These are phyloP conservation scores for Bretziella fagacearum DNA, from an alignment of 2,329 filamentous ascomycete species.

Conservation along the genomic window DNA sequence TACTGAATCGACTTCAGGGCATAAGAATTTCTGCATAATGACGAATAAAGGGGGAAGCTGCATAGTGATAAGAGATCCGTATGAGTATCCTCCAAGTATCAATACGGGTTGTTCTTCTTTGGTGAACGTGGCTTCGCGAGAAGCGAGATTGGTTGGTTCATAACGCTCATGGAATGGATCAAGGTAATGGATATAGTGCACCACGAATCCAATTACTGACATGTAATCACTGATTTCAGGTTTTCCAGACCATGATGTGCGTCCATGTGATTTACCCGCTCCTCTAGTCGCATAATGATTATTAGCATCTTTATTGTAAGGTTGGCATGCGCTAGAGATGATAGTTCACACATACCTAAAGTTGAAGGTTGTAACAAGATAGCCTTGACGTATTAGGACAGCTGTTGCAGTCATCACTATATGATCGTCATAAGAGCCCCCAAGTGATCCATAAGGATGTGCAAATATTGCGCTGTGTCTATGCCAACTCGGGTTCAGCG, in stretches of 20 bases:
- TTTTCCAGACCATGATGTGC: constrained; percentile 73
- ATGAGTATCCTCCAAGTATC: constrained; percentile 71
- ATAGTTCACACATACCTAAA: constrained; percentile 42
- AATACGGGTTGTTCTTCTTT: constrained; percentile 22
- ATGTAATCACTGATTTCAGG: constrained; percentile 70
- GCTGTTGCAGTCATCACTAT: constrained; percentile 51
- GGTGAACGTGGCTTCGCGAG: background rate
- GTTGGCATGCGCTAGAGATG: too few species aligned
- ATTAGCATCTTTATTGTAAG: background rate
- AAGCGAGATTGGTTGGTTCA: background rate
- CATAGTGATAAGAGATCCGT: constrained; percentile 67
- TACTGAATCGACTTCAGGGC: constrained; percentile 35
- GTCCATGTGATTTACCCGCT: constrained; percentile 53
- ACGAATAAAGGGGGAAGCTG: constrained; percentile 47
- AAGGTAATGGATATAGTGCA: constrained; percentile 52
- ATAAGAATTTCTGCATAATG: constrained; percentile 43
- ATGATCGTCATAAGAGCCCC: constrained; percentile 69
- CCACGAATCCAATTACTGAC: constrained; percentile 63
- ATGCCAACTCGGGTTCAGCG: constrained; percentile 26
- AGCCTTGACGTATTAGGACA: constrained; percentile 52
- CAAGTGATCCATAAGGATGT: constrained; percentile 80
- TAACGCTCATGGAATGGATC: constrained; percentile 21
- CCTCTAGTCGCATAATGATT: constrained; percentile 47
- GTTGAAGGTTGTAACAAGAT: constrained; percentile 75
- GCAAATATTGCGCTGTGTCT: constrained; percentile 50